Evolutionary conservation across 108 stramenopile genomes (phyloP), one percentile per base, ranked within the genome.

Genomic region (Stephanodiscus triporus): DNA sequence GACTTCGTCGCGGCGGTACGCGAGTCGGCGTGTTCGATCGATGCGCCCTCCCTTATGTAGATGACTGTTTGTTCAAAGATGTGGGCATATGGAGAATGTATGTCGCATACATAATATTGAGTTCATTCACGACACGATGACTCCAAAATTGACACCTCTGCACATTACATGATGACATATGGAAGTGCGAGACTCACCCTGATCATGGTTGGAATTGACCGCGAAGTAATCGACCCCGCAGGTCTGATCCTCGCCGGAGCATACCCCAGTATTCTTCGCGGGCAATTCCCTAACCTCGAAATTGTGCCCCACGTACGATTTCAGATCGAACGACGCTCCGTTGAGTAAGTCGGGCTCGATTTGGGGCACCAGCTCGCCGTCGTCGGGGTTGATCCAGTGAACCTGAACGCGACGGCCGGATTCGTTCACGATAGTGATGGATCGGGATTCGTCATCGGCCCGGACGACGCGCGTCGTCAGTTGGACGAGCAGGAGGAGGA

Each of bases 201-300:
- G 93, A 64, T 89, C 82, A 11, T 87, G 32, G 48, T 90, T 83
- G 7, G 69, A 64, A 60, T 73, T 91, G 63, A 94, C 90, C 14
- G 65, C 76, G 70, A 90, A 87, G 38, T 74, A 70, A 38, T 60
- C 88, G 10, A 80, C 63, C 9, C 88, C 54, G 70, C 89, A 89
- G 49, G 83, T 60, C 36, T 81, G 72, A 13, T 75, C 76, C 30
- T 70, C 61, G 24, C 85, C 87, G 19, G 57, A 47, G 64, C 92
- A 93, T 4, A 66, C 74, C 6, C 89, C 89, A 7, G 80, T 80
- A 32, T 79, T 81, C 42, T 64, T 65, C 2, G 62, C 75, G 10
- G 89, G 85, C 69, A 89, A 45, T 73, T 95, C 90, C 40, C 87
- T 71, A 2, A 91, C 73, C 75, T 90, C 75, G 76, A 95, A 95